Percentiles rank a stretch among this genome's conserved stretches.
These are phyloP conservation scores for Monosporascus sp. DNA, from an alignment of 2,329 filamentous ascomycete genomes.

Conservation along the genomic window DNA sequence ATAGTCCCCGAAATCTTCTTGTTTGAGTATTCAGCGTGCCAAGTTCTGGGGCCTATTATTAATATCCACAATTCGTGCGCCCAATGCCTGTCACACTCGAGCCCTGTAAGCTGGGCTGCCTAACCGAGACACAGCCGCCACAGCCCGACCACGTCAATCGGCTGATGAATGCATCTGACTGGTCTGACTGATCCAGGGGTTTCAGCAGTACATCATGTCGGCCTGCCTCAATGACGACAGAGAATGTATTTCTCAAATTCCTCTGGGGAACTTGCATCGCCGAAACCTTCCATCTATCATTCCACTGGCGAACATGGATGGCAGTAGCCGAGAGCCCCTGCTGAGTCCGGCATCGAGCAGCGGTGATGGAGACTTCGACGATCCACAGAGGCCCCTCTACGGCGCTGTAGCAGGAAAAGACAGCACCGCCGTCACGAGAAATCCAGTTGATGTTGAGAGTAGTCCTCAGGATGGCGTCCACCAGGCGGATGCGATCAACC, in stretches of 20 bases:
- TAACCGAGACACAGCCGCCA: background rate
- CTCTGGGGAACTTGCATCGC: constrained; percentile 20
- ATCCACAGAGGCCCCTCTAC: constrained; percentile 15
- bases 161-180: background rate
- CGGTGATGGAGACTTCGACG: constrained; percentile 6
- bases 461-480: constrained; percentile 27
- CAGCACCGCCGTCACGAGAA: constrained; percentile 9
- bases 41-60: too few species aligned
- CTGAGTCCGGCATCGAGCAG: constrained; percentile 16
- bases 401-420: constrained; percentile 17
- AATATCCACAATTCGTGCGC: background rate
- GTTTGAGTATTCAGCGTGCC: too few species aligned
- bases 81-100: background rate
- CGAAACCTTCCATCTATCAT: constrained; percentile 13
- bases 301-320: constrained; percentile 11
- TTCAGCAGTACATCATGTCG: background rate
- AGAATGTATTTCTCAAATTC: constrained; percentile 2
- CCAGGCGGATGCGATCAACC: constrained; percentile 35
- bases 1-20: too few species aligned
- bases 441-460: constrained; percentile 5
- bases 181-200: background rate
- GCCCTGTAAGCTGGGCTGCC: background rate
- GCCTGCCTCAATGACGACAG: background rate
- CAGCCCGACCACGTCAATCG: constrained; percentile 1
- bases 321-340: constrained; percentile 17